Percentiles rank a stretch among this genome's conserved stretches.
Conservation (phyloP, 1,139 yeast species). For the Taiozyma sp. region DNA sequence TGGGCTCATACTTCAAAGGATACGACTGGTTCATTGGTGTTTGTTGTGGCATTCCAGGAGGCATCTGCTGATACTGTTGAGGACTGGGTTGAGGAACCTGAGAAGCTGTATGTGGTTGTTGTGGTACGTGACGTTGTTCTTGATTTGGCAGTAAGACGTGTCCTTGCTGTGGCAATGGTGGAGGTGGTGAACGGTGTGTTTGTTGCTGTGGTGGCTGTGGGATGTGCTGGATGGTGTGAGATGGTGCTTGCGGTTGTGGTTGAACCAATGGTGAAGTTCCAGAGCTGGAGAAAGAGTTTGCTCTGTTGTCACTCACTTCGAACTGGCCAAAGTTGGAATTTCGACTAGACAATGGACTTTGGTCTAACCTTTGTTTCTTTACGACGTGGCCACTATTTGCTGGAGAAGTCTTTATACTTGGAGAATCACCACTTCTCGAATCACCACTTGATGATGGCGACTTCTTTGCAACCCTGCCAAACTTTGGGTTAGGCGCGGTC, state of each 20-base stretch:
- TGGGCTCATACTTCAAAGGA: background rate
- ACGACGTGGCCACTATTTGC: background rate
- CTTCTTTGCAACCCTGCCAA: slow-evolving; percentile 8
- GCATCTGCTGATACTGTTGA: background rate
- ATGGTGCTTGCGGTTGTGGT: slow-evolving; percentile 4
- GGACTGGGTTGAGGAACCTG: background rate
- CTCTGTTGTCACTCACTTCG: background rate
- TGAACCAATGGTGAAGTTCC: background rate
- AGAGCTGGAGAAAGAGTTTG: background rate
- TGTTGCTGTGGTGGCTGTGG: background rate
- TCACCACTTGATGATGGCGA: slow-evolving; percentile 1
- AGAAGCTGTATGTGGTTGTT: slow-evolving; percentile 1
- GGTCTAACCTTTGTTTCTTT: background rate
- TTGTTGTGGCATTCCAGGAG: background rate
- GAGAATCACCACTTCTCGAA: background rate
- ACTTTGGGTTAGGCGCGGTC: slow-evolving; percentile 9
- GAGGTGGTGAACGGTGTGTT: slow-evolving; percentile 1
- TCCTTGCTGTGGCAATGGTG: background rate
- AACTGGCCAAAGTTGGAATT: slow-evolving; percentile 1
- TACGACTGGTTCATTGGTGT: background rate
- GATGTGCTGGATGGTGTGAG: background rate
- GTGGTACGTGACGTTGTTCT: background rate
- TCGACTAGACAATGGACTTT: background rate
- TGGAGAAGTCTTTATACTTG: slow-evolving; percentile 1
- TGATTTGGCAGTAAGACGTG: background rate